Evolutionary conservation across 805 yeast species (phyloP).

Genomic region (Pichia kluyveri): DNA sequence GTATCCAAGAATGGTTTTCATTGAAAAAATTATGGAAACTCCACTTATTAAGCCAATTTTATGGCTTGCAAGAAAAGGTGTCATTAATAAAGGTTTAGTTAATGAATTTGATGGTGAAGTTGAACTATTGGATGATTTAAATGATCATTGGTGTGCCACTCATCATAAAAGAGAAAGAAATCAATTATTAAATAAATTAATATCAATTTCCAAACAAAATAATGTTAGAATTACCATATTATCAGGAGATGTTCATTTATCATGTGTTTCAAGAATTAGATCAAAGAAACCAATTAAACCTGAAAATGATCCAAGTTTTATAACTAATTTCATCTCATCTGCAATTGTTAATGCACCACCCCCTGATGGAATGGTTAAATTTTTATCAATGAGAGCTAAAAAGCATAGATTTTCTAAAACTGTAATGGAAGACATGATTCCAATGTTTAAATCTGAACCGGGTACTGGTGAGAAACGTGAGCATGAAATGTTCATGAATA

Average conservation of each 20-base stretch:
- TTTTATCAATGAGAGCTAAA: constrained; percentile 59
- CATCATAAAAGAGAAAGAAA: constrained; percentile 86
- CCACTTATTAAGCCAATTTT: constrained; percentile 54
- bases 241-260: constrained; percentile 90
- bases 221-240: constrained; percentile 75
- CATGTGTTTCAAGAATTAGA: constrained; percentile 72
- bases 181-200: constrained; percentile 47
- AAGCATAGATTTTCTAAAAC: constrained; percentile 61
- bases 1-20: constrained; percentile 89
- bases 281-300: constrained; percentile 44
- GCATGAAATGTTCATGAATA: constrained; percentile 46
- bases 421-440: constrained; percentile 63
- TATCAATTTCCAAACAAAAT: constrained; percentile 52
- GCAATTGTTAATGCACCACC: constrained; percentile 94
- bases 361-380: constrained; percentile 72
- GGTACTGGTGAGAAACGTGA: constrained; percentile 35
- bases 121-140: constrained; percentile 85
- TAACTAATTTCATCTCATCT: constrained; percentile 78
- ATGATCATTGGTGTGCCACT: constrained; percentile 94
- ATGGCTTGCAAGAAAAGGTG: constrained; percentile 49
- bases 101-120: constrained; percentile 90
- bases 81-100: constrained; percentile 62
- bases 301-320: constrained; percentile 62
- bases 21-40: constrained; percentile 67
- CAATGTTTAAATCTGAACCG: constrained; percentile 54